Base-by-base conservation (phyloP, 441 rosid genomes). In the Geranium incanum region DNA sequence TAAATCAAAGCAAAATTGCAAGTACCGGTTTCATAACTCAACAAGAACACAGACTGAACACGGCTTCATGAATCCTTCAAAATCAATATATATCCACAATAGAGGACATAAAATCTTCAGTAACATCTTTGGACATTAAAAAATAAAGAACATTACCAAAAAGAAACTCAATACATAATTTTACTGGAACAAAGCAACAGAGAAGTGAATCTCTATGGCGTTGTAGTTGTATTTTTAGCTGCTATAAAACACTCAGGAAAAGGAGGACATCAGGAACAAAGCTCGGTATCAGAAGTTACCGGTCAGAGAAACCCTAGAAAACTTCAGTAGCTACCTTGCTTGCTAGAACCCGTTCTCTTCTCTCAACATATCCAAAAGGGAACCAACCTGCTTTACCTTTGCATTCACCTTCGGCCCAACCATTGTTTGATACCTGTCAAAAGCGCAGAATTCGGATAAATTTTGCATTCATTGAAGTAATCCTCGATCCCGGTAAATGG, bases 321-420 rank as follows among this genome's bases (percentile, higher is more conserved):
- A 87, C 90, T 80, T 88, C 91, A 4, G 91, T 89, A 4, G 91
- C 89, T 68, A 93, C 79, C 80, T 93, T 89, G 84, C 95, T 83
- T 1, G 91, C 90, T n/a, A 87, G 88, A 70, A 93, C 90, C 3
- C 93, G 92, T 0, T 93, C 98, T 81, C 95, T 85, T 86, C 98
- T 86, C 73, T 89, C 92, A 11, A 91, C 79, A 59, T 87, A 88
- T 16, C 85, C 88, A 45, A 75, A 86, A 62, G 98, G 97, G 83
- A 94, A 94, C 96, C 95, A 92, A 75, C 97, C 97, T 6, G 97
- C 95, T 80, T 82, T 87, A 21, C 97, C 97, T 80, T 85, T 86
- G 81, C 98, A 87, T 81, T 94, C 98, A 43, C 97, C 98, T 80
- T 91, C 97, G 0, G 97, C 97, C 97, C 97, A 94, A 12, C 97